These are phyloP conservation scores for Heliamphora exappendiculata DNA, from an alignment of 148 eudicot species.

Conservation along the genomic window DNA sequence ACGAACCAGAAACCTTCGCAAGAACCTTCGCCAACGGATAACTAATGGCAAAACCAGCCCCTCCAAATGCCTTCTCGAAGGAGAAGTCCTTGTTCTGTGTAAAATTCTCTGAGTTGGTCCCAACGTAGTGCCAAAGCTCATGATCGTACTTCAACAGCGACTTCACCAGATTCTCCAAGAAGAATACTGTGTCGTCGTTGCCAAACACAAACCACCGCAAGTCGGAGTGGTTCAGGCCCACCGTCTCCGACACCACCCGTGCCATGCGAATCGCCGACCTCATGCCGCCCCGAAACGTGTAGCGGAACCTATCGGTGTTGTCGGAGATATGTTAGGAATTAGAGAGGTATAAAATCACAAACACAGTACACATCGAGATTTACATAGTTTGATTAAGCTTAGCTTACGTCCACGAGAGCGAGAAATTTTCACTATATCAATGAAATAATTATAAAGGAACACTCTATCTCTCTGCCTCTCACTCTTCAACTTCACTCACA, in stretches of 20 bases:
- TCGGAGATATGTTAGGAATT: no score
- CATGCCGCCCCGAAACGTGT: slow-evolving; percentile 46
- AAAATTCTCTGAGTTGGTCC: slow-evolving; percentile 48
- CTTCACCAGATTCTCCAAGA: slow-evolving; percentile 37
- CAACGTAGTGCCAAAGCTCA: slow-evolving; percentile 46
- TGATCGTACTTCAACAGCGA: slow-evolving; percentile 52
- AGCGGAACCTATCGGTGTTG: slow-evolving; percentile 39
- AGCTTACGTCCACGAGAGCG: no score
- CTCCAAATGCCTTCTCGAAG: slow-evolving; percentile 73
- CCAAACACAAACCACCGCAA: slow-evolving; percentile 62
- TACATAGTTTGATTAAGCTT: no score
- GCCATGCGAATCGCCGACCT: slow-evolving; percentile 58
- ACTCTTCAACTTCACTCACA: no score
- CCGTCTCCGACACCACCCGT: slow-evolving; percentile 54
- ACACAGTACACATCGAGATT: no score
- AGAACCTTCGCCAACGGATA: slow-evolving; percentile 46
- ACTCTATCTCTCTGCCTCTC: no score
- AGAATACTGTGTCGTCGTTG: slow-evolving; percentile 70
- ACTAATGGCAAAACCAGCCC: slow-evolving; percentile 76
- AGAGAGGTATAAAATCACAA: no score
- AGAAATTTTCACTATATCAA: no score
- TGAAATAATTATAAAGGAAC: no score
- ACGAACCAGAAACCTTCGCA: slow-evolving; percentile 58
- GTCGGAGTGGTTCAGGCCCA: slow-evolving; percentile 17
- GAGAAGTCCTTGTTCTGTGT: slow-evolving; percentile 33